Conservation (phyloP, 2,329 filamentous ascomycete species). For the Fusarium cyanostomum region DNA sequence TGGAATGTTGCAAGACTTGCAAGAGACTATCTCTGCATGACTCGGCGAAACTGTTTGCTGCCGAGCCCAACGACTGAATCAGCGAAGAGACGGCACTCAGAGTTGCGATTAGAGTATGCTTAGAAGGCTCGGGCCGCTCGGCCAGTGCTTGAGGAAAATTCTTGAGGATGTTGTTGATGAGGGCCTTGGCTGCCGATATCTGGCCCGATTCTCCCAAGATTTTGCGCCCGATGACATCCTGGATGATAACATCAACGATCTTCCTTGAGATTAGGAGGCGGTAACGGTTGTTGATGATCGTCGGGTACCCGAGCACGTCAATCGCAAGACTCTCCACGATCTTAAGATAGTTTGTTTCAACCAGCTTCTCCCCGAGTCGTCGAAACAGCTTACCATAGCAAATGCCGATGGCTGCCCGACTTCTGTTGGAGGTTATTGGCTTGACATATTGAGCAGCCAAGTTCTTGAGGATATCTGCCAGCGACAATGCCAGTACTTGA, state of each 20-base stretch:
- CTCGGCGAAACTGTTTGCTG: constrained; percentile 81
- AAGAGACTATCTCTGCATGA: constrained; percentile 85
- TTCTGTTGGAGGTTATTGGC: constrained; percentile 79
- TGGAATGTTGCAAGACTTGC: constrained; percentile 92
- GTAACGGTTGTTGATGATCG: constrained; percentile 85
- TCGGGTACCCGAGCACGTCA: constrained; percentile 80
- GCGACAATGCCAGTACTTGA: constrained; percentile 76
- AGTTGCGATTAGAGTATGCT: constrained; percentile 82
- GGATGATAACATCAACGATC: constrained; percentile 84
- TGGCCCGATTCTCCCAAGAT: constrained; percentile 92
- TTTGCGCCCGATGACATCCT: constrained; percentile 81
- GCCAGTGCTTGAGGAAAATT: constrained; percentile 92
- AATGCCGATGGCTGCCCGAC: constrained; percentile 83
- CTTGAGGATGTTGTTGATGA: constrained; percentile 90
- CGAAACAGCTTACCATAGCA: constrained; percentile 87
- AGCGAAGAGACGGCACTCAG: constrained; percentile 83
- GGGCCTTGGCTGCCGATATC: constrained; percentile 78
- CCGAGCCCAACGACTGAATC: constrained; percentile 82
- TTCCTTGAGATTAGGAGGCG: constrained; percentile 84
- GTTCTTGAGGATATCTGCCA: constrained; percentile 80
- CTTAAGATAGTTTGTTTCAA: constrained; percentile 82
- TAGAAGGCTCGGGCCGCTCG: constrained; percentile 87
- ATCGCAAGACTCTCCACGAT: constrained; percentile 84
- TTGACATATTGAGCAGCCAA: constrained; percentile 84
- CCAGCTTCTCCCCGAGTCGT: constrained; percentile 80